Evolutionary conservation across 257 asterid genomes (phyloP), one percentile per base, ranked within the genome.

Genomic region (Scutellaria barbata): DNA sequence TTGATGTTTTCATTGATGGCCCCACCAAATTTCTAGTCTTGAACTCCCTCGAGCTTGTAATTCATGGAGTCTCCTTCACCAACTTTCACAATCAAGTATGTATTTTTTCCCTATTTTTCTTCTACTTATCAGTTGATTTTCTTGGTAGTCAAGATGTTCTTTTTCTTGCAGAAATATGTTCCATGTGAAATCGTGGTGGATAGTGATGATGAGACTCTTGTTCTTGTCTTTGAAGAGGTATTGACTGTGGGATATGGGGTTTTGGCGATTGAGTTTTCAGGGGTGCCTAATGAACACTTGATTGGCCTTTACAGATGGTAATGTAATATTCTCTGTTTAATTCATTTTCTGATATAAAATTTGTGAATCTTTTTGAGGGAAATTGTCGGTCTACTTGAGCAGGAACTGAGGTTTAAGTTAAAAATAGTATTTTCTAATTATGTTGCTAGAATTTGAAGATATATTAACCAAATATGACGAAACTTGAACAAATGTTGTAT

Each of bases 241-340:
- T 63, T 79, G 80, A 68, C 33, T 25, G 68, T 65, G 50, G 85
- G 82, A 20, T 42, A 46, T 48, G 82, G 84, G 4, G 48, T 79
- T 1, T 43, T 82, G 78, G 76, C 72, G 62, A 76, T 79, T 33
- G 18, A 50, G 30, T 82, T 76, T 67, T 74, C 82, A 11, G 84
- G 86, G 9, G 74, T 72, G 37, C 78, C 79, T 43, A 79, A 76
- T 79, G 86, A 79, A 66, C 76, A 74, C 18, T 55, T 76, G 39
- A 47, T 39, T 69, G 86, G 86, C 43, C 68, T 79, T 46, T 82
- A 82, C 41, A 73, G 80, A 79, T 79, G 86, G 86, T 82, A 60
- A 57, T 1, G 14, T 46, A 10, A 10, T 37, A 18, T 64, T 35
- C 47, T 50, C 54, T 46, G 14, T 66, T 47, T 25, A 8, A 14